Evolutionary conservation across 73 alveolate genomes (phyloP).

Genomic region (Blepharisma japonicum): DNA sequence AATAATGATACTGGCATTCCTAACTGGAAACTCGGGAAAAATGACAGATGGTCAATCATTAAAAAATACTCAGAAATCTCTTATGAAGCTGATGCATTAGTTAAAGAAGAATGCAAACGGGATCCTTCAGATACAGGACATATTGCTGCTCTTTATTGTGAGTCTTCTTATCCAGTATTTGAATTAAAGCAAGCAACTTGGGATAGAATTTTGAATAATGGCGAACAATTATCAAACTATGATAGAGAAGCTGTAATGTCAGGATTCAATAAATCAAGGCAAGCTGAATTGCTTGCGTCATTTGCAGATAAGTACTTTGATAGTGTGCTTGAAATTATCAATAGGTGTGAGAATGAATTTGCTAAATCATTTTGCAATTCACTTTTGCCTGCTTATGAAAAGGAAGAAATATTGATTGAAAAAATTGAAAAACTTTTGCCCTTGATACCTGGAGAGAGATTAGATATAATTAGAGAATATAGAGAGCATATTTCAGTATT

Average conservation of each 20-base stretch:
- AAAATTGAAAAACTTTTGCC: conserved; percentile 5
- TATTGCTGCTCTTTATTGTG: conserved; percentile 44
- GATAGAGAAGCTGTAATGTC: neutral
- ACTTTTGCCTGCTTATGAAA: neutral
- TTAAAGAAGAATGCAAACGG: conserved; percentile 46
- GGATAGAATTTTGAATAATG: neutral
- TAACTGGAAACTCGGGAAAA: too few relatives aligned
- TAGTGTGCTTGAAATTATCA: neutral
- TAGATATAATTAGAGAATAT: neutral
- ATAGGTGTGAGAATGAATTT: neutral
- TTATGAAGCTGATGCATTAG: conserved; percentile 39
- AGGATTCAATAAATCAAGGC: neutral
- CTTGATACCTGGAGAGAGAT: neutral
- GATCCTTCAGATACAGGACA: conserved; percentile 53
- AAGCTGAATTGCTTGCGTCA: neutral
- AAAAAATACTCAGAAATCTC: neutral
- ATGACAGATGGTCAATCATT: too few relatives aligned
- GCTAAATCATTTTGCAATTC: neutral
- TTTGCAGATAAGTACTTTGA: neutral
- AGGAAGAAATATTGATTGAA: neutral
- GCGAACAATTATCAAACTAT: neutral
- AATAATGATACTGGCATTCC: too few relatives aligned
- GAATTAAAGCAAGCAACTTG: conserved; percentile 39
- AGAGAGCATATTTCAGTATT: neutral
- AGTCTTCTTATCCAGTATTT: conserved; percentile 50